These are phyloP conservation scores for Echinosophora koreensis DNA, from an alignment of 306 rosid genomes.

Conservation along the genomic window DNA sequence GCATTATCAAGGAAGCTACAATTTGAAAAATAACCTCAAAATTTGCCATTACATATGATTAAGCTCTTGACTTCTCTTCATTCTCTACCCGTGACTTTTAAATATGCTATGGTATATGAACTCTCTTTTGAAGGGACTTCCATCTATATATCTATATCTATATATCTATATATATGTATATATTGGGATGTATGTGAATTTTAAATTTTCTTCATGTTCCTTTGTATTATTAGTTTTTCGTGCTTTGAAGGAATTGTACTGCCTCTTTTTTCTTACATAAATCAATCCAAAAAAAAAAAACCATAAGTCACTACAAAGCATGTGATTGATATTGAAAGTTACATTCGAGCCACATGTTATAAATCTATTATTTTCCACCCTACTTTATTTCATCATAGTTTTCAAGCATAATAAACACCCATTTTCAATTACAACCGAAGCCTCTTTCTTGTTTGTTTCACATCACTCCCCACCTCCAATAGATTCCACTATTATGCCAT, in stretches of 20 bases:
- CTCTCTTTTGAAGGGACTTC: neutral
- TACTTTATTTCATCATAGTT: conserved; percentile 1
- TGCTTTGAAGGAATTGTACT: neutral
- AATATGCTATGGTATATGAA: conserved; percentile 9
- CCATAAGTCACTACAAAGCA: neutral
- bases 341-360: neutral
- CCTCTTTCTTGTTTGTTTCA: neutral
- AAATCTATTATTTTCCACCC: neutral
- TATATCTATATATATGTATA: neutral
- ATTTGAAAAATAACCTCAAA: neutral
- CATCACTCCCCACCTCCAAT: neutral
- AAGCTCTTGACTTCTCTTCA: neutral
- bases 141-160: neutral
- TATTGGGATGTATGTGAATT: neutral
- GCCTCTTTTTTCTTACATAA: neutral
- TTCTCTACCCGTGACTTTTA: neutral
- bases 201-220: neutral
- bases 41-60: conserved; percentile 20
- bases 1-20: neutral
- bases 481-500: conserved; percentile 18
- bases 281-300: neutral
- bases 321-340: neutral
- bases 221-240: neutral
- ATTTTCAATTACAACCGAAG: conserved; percentile 5
- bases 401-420: conserved; percentile 8